These are phyloP conservation scores for Sodiomyces alkalinus DNA, from an alignment of 2,329 filamentous ascomycete species.

Conservation along the genomic window DNA sequence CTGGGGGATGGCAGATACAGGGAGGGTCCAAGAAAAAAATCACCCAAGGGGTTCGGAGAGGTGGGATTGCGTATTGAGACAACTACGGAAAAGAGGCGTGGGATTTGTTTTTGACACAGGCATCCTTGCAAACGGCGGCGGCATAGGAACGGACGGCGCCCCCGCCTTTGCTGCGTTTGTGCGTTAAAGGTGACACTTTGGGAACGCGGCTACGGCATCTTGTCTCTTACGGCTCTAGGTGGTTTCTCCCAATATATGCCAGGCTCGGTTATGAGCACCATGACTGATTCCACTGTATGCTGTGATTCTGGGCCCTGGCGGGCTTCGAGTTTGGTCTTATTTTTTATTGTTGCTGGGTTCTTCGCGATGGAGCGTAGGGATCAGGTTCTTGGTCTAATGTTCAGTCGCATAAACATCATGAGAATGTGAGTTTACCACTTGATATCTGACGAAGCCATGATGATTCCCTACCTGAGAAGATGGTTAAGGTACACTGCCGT, in stretches of 20 bases:
- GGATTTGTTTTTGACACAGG: slow-evolving; percentile 3
- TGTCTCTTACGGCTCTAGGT: slow-evolving; percentile 10
- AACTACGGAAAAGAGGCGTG: slow-evolving; percentile 3
- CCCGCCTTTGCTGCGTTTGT: slow-evolving; percentile 22
- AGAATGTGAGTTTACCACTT: too few relatives aligned
- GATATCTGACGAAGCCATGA: too few relatives aligned
- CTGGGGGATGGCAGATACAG: too few relatives aligned
- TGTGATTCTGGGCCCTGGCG: not conserved
- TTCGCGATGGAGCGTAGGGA: too few relatives aligned
- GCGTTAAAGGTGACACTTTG: slow-evolving; percentile 25
- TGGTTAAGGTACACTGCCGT: too few relatives aligned
- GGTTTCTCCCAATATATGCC: slow-evolving; percentile 23
- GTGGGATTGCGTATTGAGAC: slow-evolving; percentile 1
- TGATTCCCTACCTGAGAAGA: too few relatives aligned
- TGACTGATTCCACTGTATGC: not conserved
- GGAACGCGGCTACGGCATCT: slow-evolving; percentile 25
- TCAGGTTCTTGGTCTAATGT: too few relatives aligned
- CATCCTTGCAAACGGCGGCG: slow-evolving; percentile 1
- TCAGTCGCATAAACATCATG: too few relatives aligned
- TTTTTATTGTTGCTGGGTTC: too few relatives aligned
- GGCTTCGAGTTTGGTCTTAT: too few relatives aligned
- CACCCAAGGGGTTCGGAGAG: slow-evolving; percentile 1
- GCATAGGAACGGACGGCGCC: slow-evolving; percentile 1
- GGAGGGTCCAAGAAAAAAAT: slow-evolving; percentile 6
- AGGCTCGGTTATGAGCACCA: slow-evolving; percentile 16